These are phyloP conservation scores for Castanopsis chinensis DNA, from an alignment of 306 rosid species.

Conservation along the genomic window DNA sequence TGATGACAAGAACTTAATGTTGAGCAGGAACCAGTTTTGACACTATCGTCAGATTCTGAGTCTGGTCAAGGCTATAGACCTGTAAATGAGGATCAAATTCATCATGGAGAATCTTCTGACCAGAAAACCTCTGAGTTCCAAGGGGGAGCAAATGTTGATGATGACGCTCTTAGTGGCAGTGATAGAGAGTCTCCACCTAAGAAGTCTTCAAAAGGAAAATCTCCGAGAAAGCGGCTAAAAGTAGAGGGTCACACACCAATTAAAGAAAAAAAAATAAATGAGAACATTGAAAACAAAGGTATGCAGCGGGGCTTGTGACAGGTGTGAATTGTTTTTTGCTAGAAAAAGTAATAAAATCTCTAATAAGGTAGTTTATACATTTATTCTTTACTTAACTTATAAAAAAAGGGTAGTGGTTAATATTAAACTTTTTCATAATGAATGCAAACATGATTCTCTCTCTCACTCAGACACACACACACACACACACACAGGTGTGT, in stretches of 20 bases:
- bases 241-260: slow-evolving; percentile 27
- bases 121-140: slow-evolving; percentile 28
- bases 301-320: slow-evolving; percentile 1
- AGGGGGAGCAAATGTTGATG: slow-evolving; percentile 29
- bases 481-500: neutral
- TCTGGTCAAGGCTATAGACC: slow-evolving; percentile 38
- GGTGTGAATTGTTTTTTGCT: neutral
- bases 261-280: slow-evolving; percentile 45
- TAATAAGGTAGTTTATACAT: neutral
- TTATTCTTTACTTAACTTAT: too few species aligned
- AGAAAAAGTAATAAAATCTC: neutral
- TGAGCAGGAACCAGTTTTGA: slow-evolving; percentile 54
- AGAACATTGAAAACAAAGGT: slow-evolving; percentile 43
- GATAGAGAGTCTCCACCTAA: slow-evolving; percentile 49
- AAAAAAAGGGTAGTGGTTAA: neutral
- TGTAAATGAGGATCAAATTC: slow-evolving; percentile 28
- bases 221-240: slow-evolving; percentile 34
- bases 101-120: slow-evolving; percentile 42
- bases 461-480: neutral
- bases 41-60: slow-evolving; percentile 77
- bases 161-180: slow-evolving; percentile 29
- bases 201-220: slow-evolving; percentile 44
- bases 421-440: neutral
- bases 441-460: slow-evolving; percentile 15
- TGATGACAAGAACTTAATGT: slow-evolving; percentile 24